Evolutionary conservation across 139 green algal species (phyloP), one percentile per base, ranked within the genome.

Genomic region (Astrephomene gubernaculifera): DNA sequence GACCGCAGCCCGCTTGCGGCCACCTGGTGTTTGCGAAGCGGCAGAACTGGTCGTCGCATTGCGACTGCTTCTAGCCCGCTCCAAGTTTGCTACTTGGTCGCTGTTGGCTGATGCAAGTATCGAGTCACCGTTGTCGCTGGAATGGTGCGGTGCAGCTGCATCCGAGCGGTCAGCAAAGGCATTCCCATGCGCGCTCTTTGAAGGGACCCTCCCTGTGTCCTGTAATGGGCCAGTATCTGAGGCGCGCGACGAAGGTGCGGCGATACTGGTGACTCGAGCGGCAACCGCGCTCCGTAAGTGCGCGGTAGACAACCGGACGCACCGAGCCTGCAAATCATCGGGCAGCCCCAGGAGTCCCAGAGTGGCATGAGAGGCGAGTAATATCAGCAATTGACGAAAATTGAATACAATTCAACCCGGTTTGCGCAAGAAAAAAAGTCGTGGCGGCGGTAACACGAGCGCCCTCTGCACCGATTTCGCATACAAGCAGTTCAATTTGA

Each of bases 21-120:
- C 49, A 57, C 49, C 49, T 25, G 49, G 12, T 65, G 19, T 14
- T n/a, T 29, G 19, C 6, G 57, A 24, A 8, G 39, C 68, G 68
- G 10, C 25, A 4, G 68, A 57, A 60, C 75, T 83, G 10, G 75
- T 83, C 27, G 75, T 83, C 5, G 75, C 75, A 29, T 10, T 5
- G 75, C 57, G 25, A 41, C 60, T 61, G 75, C 75, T 83, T 9
- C 57, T 39, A 33, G 39, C 22, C 2, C 75, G 38, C 60, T 83
- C 75, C 4, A 71, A 38, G 4, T 24, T 43, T 10, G 57, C 54
- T 3, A 27, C 54, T 29, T 52, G 6, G 0, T 81, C 49, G 21
- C 49, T 52, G 31, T 14, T 24, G 2, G 41, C 5, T 29, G 27
- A 27, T 5, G 65, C 25, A 21, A n/a, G 49, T 57, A 25, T 17